Evolutionary conservation across 345 rosid species (phyloP).

Genomic region (Heritiera littoralis): DNA sequence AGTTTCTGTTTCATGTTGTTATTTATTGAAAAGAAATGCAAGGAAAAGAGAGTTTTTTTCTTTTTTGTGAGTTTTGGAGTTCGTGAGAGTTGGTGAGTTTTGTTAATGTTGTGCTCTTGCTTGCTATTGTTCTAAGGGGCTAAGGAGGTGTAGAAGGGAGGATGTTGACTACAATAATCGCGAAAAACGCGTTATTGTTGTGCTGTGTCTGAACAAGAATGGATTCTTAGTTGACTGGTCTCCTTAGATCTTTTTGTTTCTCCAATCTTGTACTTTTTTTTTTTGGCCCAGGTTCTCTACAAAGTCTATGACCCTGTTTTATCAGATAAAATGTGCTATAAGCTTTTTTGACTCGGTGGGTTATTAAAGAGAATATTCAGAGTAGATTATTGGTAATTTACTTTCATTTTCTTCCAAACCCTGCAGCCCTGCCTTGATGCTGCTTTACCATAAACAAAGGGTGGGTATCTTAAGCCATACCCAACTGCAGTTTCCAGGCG

Average conservation of each 20-base stretch:
- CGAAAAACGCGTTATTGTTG: conserved; percentile 49
- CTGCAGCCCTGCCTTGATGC: too few species aligned
- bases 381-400: too few species aligned
- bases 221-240: conserved; percentile 64
- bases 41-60: background rate
- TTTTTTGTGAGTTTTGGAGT: conserved; percentile 23
- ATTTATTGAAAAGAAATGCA: conserved; percentile 9
- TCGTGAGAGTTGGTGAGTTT: conserved; percentile 17
- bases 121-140: conserved; percentile 20
- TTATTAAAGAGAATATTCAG: too few species aligned
- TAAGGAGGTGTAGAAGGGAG: background rate
- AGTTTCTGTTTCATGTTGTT: conserved; percentile 13
- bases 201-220: conserved; percentile 17
- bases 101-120: background rate
- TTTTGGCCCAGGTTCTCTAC: background rate
- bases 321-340: background rate
- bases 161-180: conserved; percentile 40
- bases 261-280: too few species aligned
- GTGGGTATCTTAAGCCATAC: too few species aligned
- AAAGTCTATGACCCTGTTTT: background rate
- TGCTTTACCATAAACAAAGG: too few species aligned
- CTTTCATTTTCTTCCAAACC: too few species aligned
- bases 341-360: background rate
- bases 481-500: too few species aligned
- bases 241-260: conserved; percentile 6